Evolutionary conservation across 2,329 filamentous ascomycete genomes (phyloP).

Genomic region (Xylariaceae sp.): DNA sequence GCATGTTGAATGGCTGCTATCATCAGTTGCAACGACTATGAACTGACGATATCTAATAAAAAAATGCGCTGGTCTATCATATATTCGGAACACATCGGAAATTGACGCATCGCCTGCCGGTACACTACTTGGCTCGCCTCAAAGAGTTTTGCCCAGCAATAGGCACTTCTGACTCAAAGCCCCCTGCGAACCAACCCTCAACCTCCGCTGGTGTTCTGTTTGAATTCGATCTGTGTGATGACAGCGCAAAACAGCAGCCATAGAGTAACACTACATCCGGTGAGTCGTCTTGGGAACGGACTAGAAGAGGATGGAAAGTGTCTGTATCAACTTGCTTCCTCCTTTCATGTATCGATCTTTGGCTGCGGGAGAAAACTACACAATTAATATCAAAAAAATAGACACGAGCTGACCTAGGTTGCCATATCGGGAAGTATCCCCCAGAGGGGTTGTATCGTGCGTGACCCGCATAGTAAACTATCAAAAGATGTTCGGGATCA

Average conservation of each 20-base stretch:
- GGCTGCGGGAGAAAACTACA: not conserved
- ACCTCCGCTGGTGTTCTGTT: not conserved
- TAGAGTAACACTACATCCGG: slow-evolving; percentile 6
- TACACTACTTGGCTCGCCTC: too few relatives aligned
- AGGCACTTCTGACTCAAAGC: slow-evolving; percentile 6
- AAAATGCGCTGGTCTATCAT: too few relatives aligned
- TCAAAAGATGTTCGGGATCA: not conserved
- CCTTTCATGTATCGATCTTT: not conserved
- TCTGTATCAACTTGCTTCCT: not conserved
- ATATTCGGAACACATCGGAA: too few relatives aligned
- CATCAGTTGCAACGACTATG: too few relatives aligned
- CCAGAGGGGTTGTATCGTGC: not conserved
- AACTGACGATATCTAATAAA: too few relatives aligned
- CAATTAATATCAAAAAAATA: too few relatives aligned
- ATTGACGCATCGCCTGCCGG: too few relatives aligned
- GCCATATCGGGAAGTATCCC: not conserved
- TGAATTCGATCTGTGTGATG: not conserved
- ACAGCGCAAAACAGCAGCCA: slow-evolving; percentile 4
- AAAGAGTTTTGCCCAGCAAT: slow-evolving; percentile 7
- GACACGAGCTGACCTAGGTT: too few relatives aligned
- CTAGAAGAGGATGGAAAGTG: not conserved
- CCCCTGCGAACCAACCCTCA: slow-evolving; percentile 3
- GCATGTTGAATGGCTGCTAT: too few relatives aligned
- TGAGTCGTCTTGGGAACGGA: not conserved
- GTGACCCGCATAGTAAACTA: slow-evolving; percentile 5